Conservation (phyloP, 495 filamentous ascomycete species). For the Stereocaulon alpinum region DNA sequence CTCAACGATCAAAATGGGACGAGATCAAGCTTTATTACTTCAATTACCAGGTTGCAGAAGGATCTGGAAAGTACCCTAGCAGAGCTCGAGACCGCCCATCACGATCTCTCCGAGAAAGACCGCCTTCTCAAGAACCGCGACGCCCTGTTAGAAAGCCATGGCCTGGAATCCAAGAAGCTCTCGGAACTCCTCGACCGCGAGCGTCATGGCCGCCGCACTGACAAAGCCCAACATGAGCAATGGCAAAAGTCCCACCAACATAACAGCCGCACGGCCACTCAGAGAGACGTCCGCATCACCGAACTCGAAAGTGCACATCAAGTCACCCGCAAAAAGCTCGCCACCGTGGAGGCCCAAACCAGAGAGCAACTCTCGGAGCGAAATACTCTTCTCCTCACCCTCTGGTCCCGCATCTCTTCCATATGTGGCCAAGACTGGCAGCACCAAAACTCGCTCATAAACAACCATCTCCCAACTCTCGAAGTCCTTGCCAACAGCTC, state of each 20-base stretch:
- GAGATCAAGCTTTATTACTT: slow-evolving; percentile 73
- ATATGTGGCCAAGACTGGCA: slow-evolving; percentile 91
- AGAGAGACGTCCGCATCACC: slow-evolving; percentile 70
- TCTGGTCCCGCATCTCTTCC: slow-evolving; percentile 79
- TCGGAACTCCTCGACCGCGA: slow-evolving; percentile 88
- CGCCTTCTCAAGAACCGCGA: slow-evolving; percentile 85
- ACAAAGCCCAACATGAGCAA: slow-evolving; percentile 77
- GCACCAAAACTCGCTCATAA: slow-evolving; percentile 78
- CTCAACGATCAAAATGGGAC: slow-evolving; percentile 79
- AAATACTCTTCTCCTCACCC: slow-evolving; percentile 69
- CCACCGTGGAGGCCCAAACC: slow-evolving; percentile 62
- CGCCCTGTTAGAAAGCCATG: slow-evolving; percentile 76
- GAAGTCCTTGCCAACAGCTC: slow-evolving; percentile 67
- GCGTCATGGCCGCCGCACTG: slow-evolving; percentile 68
- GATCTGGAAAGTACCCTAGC: slow-evolving; percentile 73
- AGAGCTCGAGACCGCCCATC: slow-evolving; percentile 68
- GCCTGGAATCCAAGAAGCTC: slow-evolving; percentile 73
- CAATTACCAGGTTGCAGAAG: slow-evolving; percentile 75
- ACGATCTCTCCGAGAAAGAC: slow-evolving; percentile 74
- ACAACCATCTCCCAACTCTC: slow-evolving; percentile 70
- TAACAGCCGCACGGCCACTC: slow-evolving; percentile 66
- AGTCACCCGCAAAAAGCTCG: slow-evolving; percentile 63
- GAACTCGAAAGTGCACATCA: slow-evolving; percentile 70
- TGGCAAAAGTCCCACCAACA: slow-evolving; percentile 79
- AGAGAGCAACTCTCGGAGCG: slow-evolving; percentile 82